These are phyloP conservation scores for Sporisorium iseilematis-ciliati DNA, from an alignment of 1,284 basidiomycete species.

Conservation along the genomic window DNA sequence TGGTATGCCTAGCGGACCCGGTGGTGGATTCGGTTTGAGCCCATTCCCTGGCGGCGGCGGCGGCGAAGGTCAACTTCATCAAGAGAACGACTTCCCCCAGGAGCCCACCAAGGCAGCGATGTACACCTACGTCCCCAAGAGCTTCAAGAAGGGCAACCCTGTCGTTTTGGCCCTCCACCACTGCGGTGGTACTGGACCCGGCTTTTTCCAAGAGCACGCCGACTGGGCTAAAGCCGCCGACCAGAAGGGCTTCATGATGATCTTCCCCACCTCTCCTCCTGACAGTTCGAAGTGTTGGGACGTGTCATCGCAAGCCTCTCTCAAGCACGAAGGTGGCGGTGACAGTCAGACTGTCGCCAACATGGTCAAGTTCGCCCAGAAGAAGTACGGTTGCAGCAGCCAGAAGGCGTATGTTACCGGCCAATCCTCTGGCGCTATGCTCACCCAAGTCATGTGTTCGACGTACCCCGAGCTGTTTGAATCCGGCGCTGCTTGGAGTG, in stretches of 20 bases:
- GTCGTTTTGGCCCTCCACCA: slow-evolving; percentile 31
- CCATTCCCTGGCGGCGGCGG: neutral
- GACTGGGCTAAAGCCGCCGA: slow-evolving; percentile 31
- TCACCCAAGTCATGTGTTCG: slow-evolving; percentile 13
- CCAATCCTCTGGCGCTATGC: slow-evolving; percentile 26
- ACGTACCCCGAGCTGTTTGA: slow-evolving; percentile 21
- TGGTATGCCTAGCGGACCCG: neutral
- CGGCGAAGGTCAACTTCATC: slow-evolving; percentile 6
- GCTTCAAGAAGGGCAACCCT: slow-evolving; percentile 36
- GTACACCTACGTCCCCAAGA: slow-evolving; percentile 35
- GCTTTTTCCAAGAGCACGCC: slow-evolving; percentile 17
- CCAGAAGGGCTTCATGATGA: slow-evolving; percentile 33
- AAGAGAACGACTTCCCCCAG: slow-evolving; percentile 18
- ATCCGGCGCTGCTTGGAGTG: neutral
- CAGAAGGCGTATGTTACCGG: slow-evolving; percentile 14
- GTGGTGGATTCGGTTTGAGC: neutral
- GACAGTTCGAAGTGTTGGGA: slow-evolving; percentile 7
- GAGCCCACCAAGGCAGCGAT: slow-evolving; percentile 22
- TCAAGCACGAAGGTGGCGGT: slow-evolving; percentile 29
- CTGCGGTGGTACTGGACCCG: slow-evolving; percentile 22
- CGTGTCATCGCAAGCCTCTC: slow-evolving; percentile 12
- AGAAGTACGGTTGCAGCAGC: slow-evolving; percentile 19
- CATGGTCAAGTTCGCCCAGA: slow-evolving; percentile 31
- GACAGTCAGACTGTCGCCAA: slow-evolving; percentile 19
- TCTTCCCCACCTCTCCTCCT: slow-evolving; percentile 28